phyloP scores from a whole-genome alignment of 768 basidiomycete genomes.

The Amanita fuliginea region DNA sequence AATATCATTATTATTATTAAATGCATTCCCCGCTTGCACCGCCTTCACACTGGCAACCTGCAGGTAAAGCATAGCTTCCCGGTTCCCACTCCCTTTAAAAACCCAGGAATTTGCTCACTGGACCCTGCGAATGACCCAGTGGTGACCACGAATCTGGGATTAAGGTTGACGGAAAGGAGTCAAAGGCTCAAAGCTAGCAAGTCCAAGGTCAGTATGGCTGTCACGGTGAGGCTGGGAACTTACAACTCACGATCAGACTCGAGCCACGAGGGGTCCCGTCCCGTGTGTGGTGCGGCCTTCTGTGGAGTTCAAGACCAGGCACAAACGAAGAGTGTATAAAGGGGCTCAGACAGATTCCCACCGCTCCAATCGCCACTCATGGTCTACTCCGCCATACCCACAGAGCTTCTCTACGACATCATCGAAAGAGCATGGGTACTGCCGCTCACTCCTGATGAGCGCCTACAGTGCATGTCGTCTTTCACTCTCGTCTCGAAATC shows the following conservation, averaged over 20 bases:
- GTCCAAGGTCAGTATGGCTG: too few species aligned
- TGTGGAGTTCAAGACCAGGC: not conserved
- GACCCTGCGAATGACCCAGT: too few species aligned
- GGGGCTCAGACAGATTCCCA: not conserved
- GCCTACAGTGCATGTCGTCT: not conserved
- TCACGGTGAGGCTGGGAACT: too few species aligned
- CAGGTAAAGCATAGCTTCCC: too few species aligned
- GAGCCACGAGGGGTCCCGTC: not conserved
- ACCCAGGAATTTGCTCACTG: too few species aligned
- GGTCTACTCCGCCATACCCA: not conserved
- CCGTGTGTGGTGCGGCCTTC: not conserved
- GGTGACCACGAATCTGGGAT: too few species aligned
- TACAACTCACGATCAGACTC: not conserved
- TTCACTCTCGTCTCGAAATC: not conserved
- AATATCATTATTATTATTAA: too few species aligned
- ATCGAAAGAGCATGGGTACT: not conserved
- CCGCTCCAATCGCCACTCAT: not conserved
- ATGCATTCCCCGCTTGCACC: too few species aligned
- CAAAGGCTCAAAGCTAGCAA: too few species aligned
- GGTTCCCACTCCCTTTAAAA: too few species aligned
- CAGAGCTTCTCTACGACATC: slow-evolving; percentile 3
- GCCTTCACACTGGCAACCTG: too few species aligned
- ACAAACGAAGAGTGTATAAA: not conserved
- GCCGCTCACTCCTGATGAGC: not conserved
- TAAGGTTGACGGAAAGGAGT: too few species aligned